These are phyloP conservation scores for Microdochium trichocladiopsis DNA, from an alignment of 2,329 filamentous ascomycete species.

Conservation along the genomic window DNA sequence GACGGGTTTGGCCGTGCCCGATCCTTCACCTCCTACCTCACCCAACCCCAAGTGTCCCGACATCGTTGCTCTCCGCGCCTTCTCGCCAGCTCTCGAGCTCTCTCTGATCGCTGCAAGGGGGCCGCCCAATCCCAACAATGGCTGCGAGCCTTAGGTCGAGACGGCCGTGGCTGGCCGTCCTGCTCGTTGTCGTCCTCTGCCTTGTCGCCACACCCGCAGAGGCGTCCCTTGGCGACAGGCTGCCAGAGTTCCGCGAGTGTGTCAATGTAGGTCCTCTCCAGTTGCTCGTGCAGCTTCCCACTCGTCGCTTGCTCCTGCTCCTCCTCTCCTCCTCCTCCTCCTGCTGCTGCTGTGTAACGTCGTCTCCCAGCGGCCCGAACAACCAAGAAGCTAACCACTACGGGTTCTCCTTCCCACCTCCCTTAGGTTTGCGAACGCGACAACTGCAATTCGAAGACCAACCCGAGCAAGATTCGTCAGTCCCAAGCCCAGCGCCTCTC, in stretches of 20 bases:
- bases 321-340: neutral
- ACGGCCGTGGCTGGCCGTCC: conserved; percentile 5
- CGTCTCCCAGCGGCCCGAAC: neutral
- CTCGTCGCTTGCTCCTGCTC: neutral
- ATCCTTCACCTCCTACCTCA: too few relatives aligned
- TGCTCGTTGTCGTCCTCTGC: conserved; percentile 26
- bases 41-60: too few relatives aligned
- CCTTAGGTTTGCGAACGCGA: conserved; percentile 77
- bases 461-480: conserved; percentile 63
- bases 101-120: too few relatives aligned
- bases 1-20: too few relatives aligned
- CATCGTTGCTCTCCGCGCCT: too few relatives aligned
- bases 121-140: neutral
- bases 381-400: neutral
- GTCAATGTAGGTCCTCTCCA: conserved; percentile 55
- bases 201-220: conserved; percentile 33
- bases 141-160: neutral
- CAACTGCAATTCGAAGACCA: conserved; percentile 64
- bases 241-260: conserved; percentile 84
- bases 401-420: neutral
- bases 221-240: conserved; percentile 75
- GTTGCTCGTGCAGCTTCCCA: too few relatives aligned
- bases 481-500: conserved; percentile 7
- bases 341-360: neutral
- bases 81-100: too few relatives aligned